These are phyloP conservation scores for Westerdykella sp. DNA, from an alignment of 2,329 filamentous ascomycete genomes.

Conservation along the genomic window DNA sequence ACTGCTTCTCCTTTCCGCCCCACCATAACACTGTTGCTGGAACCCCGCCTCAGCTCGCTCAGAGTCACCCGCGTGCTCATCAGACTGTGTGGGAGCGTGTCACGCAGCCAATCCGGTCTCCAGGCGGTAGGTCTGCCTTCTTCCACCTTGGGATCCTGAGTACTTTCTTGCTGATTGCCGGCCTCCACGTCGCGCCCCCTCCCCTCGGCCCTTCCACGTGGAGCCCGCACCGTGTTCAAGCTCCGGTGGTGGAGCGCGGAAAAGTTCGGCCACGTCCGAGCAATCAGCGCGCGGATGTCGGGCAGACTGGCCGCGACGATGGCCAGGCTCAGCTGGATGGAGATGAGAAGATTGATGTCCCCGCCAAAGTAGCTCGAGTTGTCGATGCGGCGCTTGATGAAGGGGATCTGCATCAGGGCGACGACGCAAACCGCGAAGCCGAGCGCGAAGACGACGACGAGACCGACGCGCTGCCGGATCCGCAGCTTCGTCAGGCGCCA, in stretches of 20 bases:
- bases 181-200: conserved; percentile 5
- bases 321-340: conserved; percentile 20
- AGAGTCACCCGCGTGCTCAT: conserved; percentile 15
- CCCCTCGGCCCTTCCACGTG: background rate
- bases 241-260: conserved; percentile 20
- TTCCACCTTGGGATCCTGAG: background rate
- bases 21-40: too few relatives aligned
- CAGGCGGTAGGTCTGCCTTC: conserved; percentile 3
- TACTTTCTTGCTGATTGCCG: background rate
- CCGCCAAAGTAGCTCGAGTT: conserved; percentile 19
- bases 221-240: conserved; percentile 6
- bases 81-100: conserved; percentile 13
- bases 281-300: conserved; percentile 20
- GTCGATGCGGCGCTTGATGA: conserved; percentile 17
- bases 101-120: conserved; percentile 20
- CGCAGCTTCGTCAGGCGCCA: conserved; percentile 18
- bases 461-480: conserved; percentile 15
- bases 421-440: conserved; percentile 24
- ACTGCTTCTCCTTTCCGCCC: too few relatives aligned
- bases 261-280: conserved; percentile 15
- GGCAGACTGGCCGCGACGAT: conserved; percentile 24
- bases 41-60: too few relatives aligned
- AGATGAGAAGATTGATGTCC: conserved; percentile 21
- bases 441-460: conserved; percentile 19
- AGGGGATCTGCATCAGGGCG: conserved; percentile 23